Base-by-base conservation (phyloP, 805 yeast species). In the Teunomyces gatunensis region DNA sequence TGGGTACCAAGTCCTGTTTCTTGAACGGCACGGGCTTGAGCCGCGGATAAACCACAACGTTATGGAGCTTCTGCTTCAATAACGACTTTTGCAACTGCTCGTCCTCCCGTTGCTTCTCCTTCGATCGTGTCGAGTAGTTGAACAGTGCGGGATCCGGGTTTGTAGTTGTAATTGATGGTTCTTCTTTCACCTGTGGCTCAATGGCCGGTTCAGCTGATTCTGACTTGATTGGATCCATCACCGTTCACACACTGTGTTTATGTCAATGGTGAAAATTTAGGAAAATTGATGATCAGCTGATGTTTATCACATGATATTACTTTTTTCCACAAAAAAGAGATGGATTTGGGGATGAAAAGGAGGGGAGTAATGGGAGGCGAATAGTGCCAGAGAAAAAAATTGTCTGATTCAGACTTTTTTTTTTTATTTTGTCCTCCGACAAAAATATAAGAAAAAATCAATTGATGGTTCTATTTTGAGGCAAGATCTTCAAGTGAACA, bases 11-110 rank as follows among this genome's bases (percentile, higher is more conserved):
- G 30, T 46, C 52, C 43, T 37, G 49, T n/a, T 47, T 47, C 35
- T 59, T 59, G 47, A 64, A 68, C 10, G 65, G 61, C 9, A 66
- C 61, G 10, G 74, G 73, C 48, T 68, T 69, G 47, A 69, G 54
- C 28, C 75, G 54, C 9, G 71, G 65, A 36, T 65, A 68, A 1
- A 69, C 61, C 11, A 65, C 52, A 7, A 68, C 68, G 41, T 68
- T 68, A 40, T 59, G 57, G 32, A 56, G 51, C 27, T 52, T 51
- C 52, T 65, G 69, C 47, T 61, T 65, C 34, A 54, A 42, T 29
- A 56, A 54, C 37, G 61, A 61, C 37, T 56, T 50, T 6, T 53
- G 47, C 25, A 53, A 49, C 9, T 42, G 39, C 9, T 52, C 60
- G 17, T 50, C 53, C 41, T 55, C 61, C 41, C 53, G 46, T 17